These are phyloP conservation scores for Aegilops bicornis DNA, from an alignment of 176 grass and related monocot species.

Conservation along the genomic window DNA sequence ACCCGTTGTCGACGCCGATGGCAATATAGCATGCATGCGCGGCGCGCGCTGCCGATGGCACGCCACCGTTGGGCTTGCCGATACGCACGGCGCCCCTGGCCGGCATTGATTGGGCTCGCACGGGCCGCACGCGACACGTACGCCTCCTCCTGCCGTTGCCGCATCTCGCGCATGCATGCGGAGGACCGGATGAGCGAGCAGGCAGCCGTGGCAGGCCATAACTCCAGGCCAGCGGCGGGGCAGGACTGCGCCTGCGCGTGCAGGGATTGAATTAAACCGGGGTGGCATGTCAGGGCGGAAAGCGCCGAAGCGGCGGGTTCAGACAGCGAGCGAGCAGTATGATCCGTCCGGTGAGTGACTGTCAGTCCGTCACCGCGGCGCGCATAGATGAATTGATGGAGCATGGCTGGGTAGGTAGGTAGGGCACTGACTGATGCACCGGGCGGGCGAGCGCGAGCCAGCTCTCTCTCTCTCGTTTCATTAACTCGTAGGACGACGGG, in stretches of 20 bases:
- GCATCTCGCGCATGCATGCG: not conserved
- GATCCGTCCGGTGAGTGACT: not conserved
- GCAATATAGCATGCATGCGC: not conserved
- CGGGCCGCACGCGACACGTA: not conserved
- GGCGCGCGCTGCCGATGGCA: not conserved
- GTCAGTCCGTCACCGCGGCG: not conserved
- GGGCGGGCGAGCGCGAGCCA: not conserved
- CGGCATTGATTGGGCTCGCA: not conserved
- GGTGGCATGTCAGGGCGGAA: not conserved
- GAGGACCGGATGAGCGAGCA: too few species aligned
- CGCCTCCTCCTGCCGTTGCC: not conserved
- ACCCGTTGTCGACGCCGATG: not conserved
- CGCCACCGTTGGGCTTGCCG: not conserved
- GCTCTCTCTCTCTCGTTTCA: not conserved
- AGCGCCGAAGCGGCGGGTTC: not conserved
- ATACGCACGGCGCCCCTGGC: not conserved
- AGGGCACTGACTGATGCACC: not conserved
- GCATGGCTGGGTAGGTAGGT: not conserved
- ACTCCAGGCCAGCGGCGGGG: not conserved
- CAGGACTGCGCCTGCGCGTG: not conserved
- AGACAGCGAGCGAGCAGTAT: not conserved
- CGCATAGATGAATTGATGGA: not conserved
- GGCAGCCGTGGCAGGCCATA: slow-evolving; percentile 13
- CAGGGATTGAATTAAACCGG: not conserved
- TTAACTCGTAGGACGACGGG: not conserved